Percentiles rank a stretch among this genome's conserved stretches.
Evolutionary conservation across 495 filamentous ascomycete genomes (phyloP).

Genomic region (Podospora bellae-mahoneyi): DNA sequence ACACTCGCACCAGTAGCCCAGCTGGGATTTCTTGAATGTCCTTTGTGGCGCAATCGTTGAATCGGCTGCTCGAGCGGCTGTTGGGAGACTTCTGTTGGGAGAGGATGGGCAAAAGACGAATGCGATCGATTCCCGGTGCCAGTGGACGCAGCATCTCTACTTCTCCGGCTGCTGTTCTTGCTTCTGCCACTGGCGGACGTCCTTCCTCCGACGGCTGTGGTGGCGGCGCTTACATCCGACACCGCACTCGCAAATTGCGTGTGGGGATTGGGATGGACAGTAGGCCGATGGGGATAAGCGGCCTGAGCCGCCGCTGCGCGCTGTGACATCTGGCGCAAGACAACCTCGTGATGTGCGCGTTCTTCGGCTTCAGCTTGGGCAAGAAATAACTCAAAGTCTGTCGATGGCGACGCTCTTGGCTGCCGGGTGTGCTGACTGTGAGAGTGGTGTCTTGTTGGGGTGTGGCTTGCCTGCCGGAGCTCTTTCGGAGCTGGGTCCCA

Average conservation of each 20-base stretch:
- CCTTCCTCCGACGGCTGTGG: conserved; percentile 11
- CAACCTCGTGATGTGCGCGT: conserved; percentile 18
- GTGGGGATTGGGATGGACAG: conserved; percentile 25
- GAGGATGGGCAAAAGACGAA: neutral
- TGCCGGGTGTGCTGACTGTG: neutral
- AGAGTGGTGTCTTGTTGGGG: neutral
- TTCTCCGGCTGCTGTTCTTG: conserved; percentile 12
- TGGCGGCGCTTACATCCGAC: conserved; percentile 8
- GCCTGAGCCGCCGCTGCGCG: conserved; percentile 2
- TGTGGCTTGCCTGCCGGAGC: neutral
- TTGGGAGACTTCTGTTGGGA: neutral
- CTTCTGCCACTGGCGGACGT: neutral
- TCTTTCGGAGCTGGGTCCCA: neutral
- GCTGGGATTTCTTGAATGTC: conserved; percentile 18
- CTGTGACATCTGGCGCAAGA: conserved; percentile 20
- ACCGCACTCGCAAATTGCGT: conserved; percentile 17
- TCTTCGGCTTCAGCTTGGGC: conserved; percentile 30
- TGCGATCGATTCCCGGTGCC: neutral
- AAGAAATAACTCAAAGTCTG: conserved; percentile 34
- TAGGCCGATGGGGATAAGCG: neutral
- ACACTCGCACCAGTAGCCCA: conserved; percentile 11
- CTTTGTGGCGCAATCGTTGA: neutral
- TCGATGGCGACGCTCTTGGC: neutral
- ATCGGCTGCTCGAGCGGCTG: conserved; percentile 6
- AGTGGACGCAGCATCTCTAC: neutral